Base-by-base conservation (phyloP, 1,139 yeast genomes). In the Hansenula lynferdii region DNA sequence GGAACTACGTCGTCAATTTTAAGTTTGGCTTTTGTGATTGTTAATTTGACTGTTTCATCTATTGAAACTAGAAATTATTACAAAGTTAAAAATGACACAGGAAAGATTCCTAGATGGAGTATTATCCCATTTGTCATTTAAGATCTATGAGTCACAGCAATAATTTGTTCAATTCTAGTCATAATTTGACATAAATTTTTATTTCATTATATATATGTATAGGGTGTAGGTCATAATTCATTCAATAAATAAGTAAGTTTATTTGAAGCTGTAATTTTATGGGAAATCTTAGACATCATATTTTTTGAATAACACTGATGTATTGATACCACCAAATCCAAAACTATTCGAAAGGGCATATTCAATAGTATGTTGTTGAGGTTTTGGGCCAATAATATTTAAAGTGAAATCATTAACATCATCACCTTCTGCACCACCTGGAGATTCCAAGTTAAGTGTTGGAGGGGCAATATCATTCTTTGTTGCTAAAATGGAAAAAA, bases 281-380 rank as follows among this genome's bases (percentile, higher is more conserved):
- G 8, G 5, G 5, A 5, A 14, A 5, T 5, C n/a, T 24, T 24
- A 24, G 14, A 6, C 39, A 19, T 10, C 19, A 36, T 49, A 67
- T 45, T 60, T 68, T 38, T 64, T 68, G 55, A 77, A 76, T 42
- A 70, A 66, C 12, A 86, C 49, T 2, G 95, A 74, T 12, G 95
- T 83, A 60, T 94, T 94, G 8, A 95, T 89, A 12, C 99, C 99
- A 8, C 99, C 99, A 65, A 94, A 92, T 0, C 98, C 99, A 65
- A 94, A 92, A 49, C 96, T 86, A 57, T 94, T 94, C 40, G 89
- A 78, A 50, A 94, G 49, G 0, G 92, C 97, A 48, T 74, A 70
- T 8, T 70, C 54, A 9, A 85, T 56, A 4, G 57, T 52, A 28
- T 60, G 64, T 15, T 58, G 41, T 3, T 41, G 15, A 6, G 81